Conservation (phyloP, 257 asterid species). For the Gynochthodes officinalis region DNA sequence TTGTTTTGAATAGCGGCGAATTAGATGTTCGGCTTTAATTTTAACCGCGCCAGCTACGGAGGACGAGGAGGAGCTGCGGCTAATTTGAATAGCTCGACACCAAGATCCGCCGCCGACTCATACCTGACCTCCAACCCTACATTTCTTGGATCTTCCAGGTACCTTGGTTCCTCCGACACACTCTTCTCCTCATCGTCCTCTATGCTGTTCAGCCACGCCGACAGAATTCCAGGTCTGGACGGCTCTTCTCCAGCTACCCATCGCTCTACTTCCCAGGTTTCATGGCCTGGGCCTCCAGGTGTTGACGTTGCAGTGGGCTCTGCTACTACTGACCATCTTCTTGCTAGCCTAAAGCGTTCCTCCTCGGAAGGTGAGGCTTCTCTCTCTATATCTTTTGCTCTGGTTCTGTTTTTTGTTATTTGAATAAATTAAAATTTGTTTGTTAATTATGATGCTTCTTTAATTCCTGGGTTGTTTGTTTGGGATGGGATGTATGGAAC, state of each 20-base stretch:
- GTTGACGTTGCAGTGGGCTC: conserved; percentile 47
- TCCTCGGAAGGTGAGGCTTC: conserved; percentile 55
- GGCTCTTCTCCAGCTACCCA: conserved; percentile 34
- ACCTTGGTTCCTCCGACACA: conserved; percentile 41
- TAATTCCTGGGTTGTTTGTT: too few species aligned
- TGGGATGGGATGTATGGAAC: too few species aligned
- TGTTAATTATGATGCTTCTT: not conserved
- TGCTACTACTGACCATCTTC: conserved; percentile 38
- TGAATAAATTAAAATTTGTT: not conserved
- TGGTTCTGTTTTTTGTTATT: not conserved
- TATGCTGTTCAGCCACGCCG: conserved; percentile 38
- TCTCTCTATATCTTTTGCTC: not conserved
- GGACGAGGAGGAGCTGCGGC: conserved; percentile 32
- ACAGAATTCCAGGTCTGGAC: conserved; percentile 43
- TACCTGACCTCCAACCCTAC: conserved; percentile 45
- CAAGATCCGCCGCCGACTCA: conserved; percentile 49
- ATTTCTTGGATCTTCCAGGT: conserved; percentile 52
- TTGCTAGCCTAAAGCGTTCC: conserved; percentile 71
- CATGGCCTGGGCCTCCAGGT: conserved; percentile 67
- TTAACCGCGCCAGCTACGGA: conserved; percentile 38
- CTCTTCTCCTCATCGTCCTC: conserved; percentile 42
- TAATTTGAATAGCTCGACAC: conserved; percentile 28
- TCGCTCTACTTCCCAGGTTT: conserved; percentile 19
- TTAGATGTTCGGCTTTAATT: conserved; percentile 52
- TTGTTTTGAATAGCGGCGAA: conserved; percentile 43